Base-by-base conservation (phyloP, 805 yeast genomes). In the Candida corydali region DNA sequence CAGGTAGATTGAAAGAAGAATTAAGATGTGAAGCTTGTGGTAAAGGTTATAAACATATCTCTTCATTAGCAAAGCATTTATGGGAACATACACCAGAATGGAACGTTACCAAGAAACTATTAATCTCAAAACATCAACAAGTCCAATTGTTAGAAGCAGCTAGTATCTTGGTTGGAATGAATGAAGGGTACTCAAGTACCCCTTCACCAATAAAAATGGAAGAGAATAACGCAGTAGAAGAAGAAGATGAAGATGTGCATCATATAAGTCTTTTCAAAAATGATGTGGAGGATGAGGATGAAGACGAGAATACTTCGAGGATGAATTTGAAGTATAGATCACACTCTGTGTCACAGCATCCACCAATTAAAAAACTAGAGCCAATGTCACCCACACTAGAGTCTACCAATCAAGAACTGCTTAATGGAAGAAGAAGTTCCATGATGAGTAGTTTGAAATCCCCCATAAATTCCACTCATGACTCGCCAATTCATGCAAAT, bases 71-170 rank as follows among this genome's bases (percentile, higher is more conserved):
- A 2, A 86, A 86, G 57, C 95, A 86, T 61, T 61, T 86, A 26
- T 86, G 95, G 95, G 96, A 86, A 54, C 96, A 86, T 57, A 86
- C 96, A 0, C 95, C 95, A 0, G 95, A 87, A 54, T 86, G 96
- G 96, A 84, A 79, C 50, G 81, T 82, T 55, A 87, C 95, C 3
- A 82, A 85, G 47, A 84, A 83, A 55, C 65, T 86, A 37, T 65
- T 82, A 25, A 85, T 87, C 25, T 80, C 86, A n/a, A 85, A 85
- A 57, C 94, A 85, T 59, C 94, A 85, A 58, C 94, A 85, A 55
- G 94, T 86, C 11, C 94, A 85, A 59, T 66, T 85, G 26, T 66
- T 85, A 34, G 94, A 80, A 52, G 86, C 86, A 20, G 87, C 86
- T 4, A 76, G 84, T 35, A 84, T 85, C 31, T 65, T 85, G 34